Evolutionary conservation across 805 yeast species (phyloP).

Genomic region (Suhomyces prunicola): DNA sequence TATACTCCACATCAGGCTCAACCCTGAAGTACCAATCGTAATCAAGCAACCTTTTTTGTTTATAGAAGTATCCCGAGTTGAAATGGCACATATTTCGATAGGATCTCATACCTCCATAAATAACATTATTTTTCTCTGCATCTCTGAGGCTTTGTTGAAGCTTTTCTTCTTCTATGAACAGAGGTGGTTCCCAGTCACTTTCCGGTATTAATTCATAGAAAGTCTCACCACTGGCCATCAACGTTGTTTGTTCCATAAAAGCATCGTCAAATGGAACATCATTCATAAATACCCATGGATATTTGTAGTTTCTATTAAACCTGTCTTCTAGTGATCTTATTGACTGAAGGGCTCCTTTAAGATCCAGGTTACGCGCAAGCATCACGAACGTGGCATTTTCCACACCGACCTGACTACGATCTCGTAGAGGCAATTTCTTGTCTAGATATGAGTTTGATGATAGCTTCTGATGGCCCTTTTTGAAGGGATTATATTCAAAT

Average conservation of each 20-base stretch:
- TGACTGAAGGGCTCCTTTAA: slow-evolving; percentile 60
- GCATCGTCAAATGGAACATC: slow-evolving; percentile 42
- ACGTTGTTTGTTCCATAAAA: slow-evolving; percentile 40
- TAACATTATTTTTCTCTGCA: slow-evolving; percentile 21
- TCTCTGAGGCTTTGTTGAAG: slow-evolving; percentile 23
- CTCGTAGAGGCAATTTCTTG: slow-evolving; percentile 20
- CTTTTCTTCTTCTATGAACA: slow-evolving; percentile 28
- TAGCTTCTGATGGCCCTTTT: slow-evolving; percentile 20
- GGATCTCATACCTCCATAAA: slow-evolving; percentile 48
- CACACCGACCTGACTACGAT: slow-evolving; percentile 40
- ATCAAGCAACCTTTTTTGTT: slow-evolving; percentile 39
- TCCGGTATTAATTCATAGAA: slow-evolving; percentile 40
- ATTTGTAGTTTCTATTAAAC: slow-evolving; percentile 36
- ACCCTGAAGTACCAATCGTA: slow-evolving; percentile 61
- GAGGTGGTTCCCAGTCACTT: slow-evolving; percentile 41
- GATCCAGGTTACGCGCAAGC: slow-evolving; percentile 81
- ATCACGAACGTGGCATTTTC: slow-evolving; percentile 87
- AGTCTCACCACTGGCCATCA: slow-evolving; percentile 43
- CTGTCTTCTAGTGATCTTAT: slow-evolving; percentile 44
- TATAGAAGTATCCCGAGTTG: slow-evolving; percentile 62
- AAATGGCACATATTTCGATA: slow-evolving; percentile 72
- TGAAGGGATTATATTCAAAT: slow-evolving; percentile 11
- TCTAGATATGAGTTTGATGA: slow-evolving; percentile 28
- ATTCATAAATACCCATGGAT: slow-evolving; percentile 46
- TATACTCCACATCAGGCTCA: slow-evolving; percentile 55